A percentile compares a stretch with the other conserved stretches of the same genome.
These are phyloP conservation scores for Staphylotrichum tortipilum DNA, from an alignment of 495 filamentous ascomycete species.

Conservation along the genomic window DNA sequence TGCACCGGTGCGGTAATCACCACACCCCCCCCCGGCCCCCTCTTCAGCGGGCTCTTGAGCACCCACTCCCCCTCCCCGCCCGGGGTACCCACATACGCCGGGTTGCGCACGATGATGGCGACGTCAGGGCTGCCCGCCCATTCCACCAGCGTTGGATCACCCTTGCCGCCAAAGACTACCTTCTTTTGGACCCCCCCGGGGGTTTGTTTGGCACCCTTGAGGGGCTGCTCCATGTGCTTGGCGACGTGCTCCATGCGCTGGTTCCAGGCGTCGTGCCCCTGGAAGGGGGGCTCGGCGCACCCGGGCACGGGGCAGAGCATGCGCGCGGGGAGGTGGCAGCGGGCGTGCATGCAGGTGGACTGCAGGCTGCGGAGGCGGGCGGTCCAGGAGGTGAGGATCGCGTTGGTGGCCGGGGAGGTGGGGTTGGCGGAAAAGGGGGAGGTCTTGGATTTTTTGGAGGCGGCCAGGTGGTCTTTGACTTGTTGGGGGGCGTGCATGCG, in stretches of 20 bases:
- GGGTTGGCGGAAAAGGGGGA: too few relatives aligned
- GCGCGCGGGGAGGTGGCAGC: conserved; percentile 51
- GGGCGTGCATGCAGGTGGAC: conserved; percentile 47
- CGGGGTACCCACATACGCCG: not conserved
- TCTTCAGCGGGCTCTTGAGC: conserved; percentile 7
- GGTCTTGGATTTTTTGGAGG: too few relatives aligned
- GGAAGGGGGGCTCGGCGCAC: conserved; percentile 50
- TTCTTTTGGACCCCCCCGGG: too few relatives aligned
- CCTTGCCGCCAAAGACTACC: conserved; percentile 31
- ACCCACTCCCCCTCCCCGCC: conserved; percentile 8
- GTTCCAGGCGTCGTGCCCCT: conserved; percentile 63
- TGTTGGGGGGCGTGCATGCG: conserved; percentile 64
- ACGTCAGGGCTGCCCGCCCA: conserved; percentile 39
- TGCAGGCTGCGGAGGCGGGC: conserved; percentile 41
- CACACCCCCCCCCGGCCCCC: conserved; percentile 1
- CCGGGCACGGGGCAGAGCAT: conserved; percentile 55
- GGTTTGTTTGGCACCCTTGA: not conserved
- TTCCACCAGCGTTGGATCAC: conserved; percentile 31
- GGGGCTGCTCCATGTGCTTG: conserved; percentile 57
- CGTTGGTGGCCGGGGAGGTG: not conserved
- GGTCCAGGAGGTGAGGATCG: conserved; percentile 27
- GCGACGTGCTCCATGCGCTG: conserved; percentile 87
- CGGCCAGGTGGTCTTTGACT: conserved; percentile 15
- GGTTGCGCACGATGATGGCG: conserved; percentile 31
- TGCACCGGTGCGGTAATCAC: conserved; percentile 5